A percentile compares a stretch with the other conserved stretches of the same genome.
phyloP scores from a whole-genome alignment of 164 flowering plant species.

The Vitis cinerea region DNA sequence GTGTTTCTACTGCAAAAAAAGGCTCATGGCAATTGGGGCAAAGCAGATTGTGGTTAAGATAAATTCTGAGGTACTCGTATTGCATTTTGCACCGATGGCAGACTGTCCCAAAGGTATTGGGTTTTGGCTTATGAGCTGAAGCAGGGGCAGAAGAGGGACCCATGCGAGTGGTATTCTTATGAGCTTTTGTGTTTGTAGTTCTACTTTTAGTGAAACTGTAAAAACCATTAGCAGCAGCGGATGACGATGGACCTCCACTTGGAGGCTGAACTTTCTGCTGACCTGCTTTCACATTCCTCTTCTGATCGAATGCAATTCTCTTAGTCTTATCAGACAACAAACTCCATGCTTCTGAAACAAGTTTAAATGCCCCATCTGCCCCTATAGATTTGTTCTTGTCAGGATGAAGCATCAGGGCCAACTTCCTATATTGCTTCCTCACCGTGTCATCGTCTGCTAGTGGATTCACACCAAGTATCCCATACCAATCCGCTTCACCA shows the following conservation, averaged over 20 bases:
- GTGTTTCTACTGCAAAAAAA: conserved; percentile 64
- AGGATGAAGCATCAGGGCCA: conserved; percentile 89
- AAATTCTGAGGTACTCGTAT: conserved; percentile 66
- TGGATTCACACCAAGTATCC: too few relatives aligned
- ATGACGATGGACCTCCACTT: conserved; percentile 29
- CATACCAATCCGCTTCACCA: too few relatives aligned
- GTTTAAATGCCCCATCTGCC: conserved; percentile 91
- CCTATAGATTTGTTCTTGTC: conserved; percentile 92
- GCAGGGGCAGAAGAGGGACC: conserved; percentile 31
- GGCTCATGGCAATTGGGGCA: conserved; percentile 75
- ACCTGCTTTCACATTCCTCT: conserved; percentile 32
- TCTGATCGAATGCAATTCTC: conserved; percentile 64
- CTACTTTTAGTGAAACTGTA: conserved; percentile 41
- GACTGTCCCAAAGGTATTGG: conserved; percentile 70
- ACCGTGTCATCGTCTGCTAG: conserved; percentile 74
- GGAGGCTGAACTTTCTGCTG: conserved; percentile 34
- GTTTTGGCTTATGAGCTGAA: conserved; percentile 29
- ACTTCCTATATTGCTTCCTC: conserved; percentile 72
- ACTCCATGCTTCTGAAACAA: conserved; percentile 88
- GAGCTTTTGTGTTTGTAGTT: conserved; percentile 28
- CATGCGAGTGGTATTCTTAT: conserved; percentile 29
- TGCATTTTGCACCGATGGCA: conserved; percentile 77
- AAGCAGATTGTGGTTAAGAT: conserved; percentile 67
- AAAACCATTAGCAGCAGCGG: conserved; percentile 50
- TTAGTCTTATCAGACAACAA: conserved; percentile 70